phyloP scores from a whole-genome alignment of 768 basidiomycete genomes.

The Phylloporus sp. region DNA sequence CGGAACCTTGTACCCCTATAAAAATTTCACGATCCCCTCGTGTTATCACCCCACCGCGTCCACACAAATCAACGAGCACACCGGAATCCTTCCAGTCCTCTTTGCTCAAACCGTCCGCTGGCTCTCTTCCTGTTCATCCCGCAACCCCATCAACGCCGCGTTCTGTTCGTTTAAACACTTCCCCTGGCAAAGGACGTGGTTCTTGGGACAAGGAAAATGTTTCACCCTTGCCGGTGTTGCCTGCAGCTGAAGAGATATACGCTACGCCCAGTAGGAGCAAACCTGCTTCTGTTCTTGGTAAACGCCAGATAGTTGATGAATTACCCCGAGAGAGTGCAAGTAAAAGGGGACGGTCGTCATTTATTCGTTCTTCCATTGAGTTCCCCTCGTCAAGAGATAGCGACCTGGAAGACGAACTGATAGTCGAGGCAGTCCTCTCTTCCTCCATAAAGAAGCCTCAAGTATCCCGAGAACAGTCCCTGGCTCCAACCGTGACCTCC shows the following conservation, averaged over 20 bases:
- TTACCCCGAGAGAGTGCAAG: constrained; percentile 23
- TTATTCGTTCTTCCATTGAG: constrained; percentile 31
- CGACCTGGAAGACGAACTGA: constrained; percentile 31
- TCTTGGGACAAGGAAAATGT: constrained; percentile 58
- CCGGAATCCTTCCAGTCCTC: constrained; percentile 31
- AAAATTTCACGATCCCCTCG: constrained; percentile 15
- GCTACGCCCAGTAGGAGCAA: constrained; percentile 29
- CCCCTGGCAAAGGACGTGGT: constrained; percentile 38
- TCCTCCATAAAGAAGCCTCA: constrained; percentile 16
- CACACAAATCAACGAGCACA: constrained; percentile 33
- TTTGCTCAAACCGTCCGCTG: constrained; percentile 24
- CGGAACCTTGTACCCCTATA: constrained; percentile 29
- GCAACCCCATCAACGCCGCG: constrained; percentile 34
- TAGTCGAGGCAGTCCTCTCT: constrained; percentile 22
- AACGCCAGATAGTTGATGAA: constrained; percentile 42
- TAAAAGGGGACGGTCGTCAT: constrained; percentile 28
- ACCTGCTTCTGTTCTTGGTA: constrained; percentile 35
- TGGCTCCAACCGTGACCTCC: constrained; percentile 1
- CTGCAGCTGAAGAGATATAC: constrained; percentile 46
- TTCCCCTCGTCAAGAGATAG: constrained; percentile 24
- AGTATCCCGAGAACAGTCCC: neutral
- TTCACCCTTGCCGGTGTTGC: constrained; percentile 37
- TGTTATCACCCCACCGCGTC: constrained; percentile 34
- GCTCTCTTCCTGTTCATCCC: constrained; percentile 24
- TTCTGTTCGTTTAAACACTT: constrained; percentile 22